phyloP scores from a whole-genome alignment of 257 asterid species.

The Fraxinus americana region DNA sequence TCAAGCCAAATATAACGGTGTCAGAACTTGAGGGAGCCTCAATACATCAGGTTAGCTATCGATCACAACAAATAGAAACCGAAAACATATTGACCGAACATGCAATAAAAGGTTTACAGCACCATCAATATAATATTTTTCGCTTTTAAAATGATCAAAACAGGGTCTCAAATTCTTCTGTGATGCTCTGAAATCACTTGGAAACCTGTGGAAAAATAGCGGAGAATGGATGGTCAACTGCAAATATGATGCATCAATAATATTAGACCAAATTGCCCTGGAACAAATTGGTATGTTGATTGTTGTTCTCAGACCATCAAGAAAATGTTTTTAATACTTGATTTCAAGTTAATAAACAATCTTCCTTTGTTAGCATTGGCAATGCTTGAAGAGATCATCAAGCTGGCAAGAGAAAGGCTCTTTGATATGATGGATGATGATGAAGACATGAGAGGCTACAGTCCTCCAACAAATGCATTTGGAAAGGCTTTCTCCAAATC shows the following conservation, averaged over 20 bases:
- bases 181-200: conserved; percentile 62
- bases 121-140: background rate
- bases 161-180: conserved; percentile 71
- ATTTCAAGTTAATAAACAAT: background rate
- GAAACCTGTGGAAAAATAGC: conserved; percentile 69
- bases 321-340: background rate
- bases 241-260: conserved; percentile 44
- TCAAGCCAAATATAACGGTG: conserved; percentile 31
- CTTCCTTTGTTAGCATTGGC: conserved; percentile 44
- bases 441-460: conserved; percentile 45
- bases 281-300: conserved; percentile 46
- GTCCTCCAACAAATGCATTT: conserved; percentile 51
- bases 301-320: background rate
- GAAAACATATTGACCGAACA: background rate
- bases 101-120: background rate
- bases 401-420: conserved; percentile 67
- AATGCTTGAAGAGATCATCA: conserved; percentile 70
- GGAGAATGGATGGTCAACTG: conserved; percentile 71
- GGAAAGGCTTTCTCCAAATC: conserved; percentile 51
- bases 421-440: conserved; percentile 71
- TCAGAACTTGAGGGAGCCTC: conserved; percentile 55
- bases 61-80: background rate
- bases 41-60: conserved; percentile 52
- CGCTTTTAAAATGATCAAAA: background rate
- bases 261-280: conserved; percentile 42